These are phyloP conservation scores for Litchi chinensis DNA, from an alignment of 345 rosid species.

Conservation along the genomic window DNA sequence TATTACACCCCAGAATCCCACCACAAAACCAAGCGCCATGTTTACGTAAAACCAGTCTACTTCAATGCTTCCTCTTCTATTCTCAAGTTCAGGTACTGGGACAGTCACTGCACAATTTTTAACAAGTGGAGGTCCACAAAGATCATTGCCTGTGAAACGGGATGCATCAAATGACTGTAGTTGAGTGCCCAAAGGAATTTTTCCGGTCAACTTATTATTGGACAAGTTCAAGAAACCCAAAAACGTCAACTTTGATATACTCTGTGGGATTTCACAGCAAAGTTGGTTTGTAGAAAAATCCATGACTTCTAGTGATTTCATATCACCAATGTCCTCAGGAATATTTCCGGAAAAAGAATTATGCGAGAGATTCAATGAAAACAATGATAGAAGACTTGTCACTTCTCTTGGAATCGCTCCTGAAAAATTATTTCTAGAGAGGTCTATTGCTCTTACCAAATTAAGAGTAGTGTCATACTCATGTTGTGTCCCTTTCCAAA, in stretches of 20 bases:
- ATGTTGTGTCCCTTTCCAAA: slow-evolving; percentile 22
- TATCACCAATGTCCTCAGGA: slow-evolving; percentile 15
- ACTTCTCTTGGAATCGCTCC: slow-evolving; percentile 23
- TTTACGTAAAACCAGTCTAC: background rate
- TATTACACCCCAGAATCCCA: background rate
- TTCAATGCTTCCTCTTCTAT: background rate
- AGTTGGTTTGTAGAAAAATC: background rate
- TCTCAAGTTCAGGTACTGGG: background rate
- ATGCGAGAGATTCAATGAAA: slow-evolving; percentile 24
- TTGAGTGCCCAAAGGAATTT: background rate
- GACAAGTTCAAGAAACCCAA: background rate
- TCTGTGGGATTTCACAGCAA: slow-evolving; percentile 21
- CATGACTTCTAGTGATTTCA: no score
- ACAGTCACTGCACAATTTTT: background rate
- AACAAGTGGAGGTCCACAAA: background rate
- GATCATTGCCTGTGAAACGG: background rate
- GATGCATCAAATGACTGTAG: background rate
- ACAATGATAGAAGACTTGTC: slow-evolving; percentile 20
- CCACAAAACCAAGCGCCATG: background rate
- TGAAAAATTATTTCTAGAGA: slow-evolving; percentile 20
- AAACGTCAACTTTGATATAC: background rate
- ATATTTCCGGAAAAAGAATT: slow-evolving; percentile 21
- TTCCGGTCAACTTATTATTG: background rate
- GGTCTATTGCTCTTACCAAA: slow-evolving; percentile 21
- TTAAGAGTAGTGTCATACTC: slow-evolving; percentile 24